Conservation (phyloP, 1,139 yeast species). For the Suhomyces anneliseae region DNA sequence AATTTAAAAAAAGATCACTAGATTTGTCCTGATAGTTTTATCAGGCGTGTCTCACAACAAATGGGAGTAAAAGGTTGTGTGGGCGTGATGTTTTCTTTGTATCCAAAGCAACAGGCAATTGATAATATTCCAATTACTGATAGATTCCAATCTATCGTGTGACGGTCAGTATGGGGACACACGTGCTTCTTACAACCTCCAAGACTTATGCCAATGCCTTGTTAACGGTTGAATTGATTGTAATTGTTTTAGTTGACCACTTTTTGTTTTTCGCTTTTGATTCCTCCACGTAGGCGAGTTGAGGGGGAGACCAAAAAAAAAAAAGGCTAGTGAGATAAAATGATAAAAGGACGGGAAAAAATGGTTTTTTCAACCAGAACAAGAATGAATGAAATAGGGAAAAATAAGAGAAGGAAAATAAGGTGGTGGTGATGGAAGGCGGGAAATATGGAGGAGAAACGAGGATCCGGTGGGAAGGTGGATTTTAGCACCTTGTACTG, state of each 20-base stretch:
- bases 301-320: background rate
- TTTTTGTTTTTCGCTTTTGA: conserved; percentile 5
- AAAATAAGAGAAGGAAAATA: background rate
- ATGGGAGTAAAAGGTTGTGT: background rate
- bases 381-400: no score
- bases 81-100: background rate
- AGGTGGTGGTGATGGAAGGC: background rate
- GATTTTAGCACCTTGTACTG: no score
- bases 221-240: background rate
- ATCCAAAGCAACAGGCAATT: background rate
- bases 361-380: no score
- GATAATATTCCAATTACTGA: background rate
- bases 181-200: background rate
- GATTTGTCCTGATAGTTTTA: background rate
- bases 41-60: background rate
- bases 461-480: no score
- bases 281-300: conserved; percentile 5
- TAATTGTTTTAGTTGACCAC: background rate
- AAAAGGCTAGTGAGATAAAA: no score
- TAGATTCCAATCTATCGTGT: background rate
- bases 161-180: background rate
- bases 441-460: background rate
- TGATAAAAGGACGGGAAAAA: no score
- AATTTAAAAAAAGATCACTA: background rate
- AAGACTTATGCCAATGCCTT: background rate